Evolutionary conservation across 2,329 filamentous ascomycete species (phyloP).

Genomic region (Cadophora malorum): DNA sequence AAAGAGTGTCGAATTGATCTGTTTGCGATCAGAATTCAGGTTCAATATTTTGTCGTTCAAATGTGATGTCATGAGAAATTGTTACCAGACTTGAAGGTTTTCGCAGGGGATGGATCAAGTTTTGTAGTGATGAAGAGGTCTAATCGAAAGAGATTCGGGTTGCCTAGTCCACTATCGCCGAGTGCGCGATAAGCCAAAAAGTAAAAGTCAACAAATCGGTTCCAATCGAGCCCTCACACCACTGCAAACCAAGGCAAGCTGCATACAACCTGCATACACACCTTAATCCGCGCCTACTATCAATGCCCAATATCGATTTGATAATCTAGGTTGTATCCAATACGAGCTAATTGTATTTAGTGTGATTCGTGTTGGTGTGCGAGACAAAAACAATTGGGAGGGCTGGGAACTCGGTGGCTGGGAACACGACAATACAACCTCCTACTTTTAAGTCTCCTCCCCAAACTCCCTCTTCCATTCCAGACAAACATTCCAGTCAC

Average conservation of each 20-base stretch:
- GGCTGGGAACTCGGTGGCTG: constrained; percentile 16
- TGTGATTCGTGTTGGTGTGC: constrained; percentile 9
- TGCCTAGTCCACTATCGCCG: constrained; percentile 21
- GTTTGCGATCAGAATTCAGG: not conserved
- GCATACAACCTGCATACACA: constrained; percentile 16
- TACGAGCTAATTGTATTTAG: constrained; percentile 1
- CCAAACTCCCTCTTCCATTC: constrained; percentile 31
- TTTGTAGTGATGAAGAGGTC: not conserved
- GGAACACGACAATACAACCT: constrained; percentile 29
- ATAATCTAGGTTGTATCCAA: constrained; percentile 12
- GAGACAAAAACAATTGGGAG: constrained; percentile 11
- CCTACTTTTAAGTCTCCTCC: constrained; percentile 30
- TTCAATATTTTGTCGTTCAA: not conserved
- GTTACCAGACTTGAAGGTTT: not conserved
- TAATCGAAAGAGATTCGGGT: constrained; percentile 3
- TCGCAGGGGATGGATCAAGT: constrained; percentile 4
- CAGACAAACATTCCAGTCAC: constrained; percentile 31
- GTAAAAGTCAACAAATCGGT: constrained; percentile 17
- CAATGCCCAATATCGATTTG: constrained; percentile 13
- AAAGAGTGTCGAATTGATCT: not conserved
- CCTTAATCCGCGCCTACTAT: constrained; percentile 4
- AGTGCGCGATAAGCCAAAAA: constrained; percentile 20
- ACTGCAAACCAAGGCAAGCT: constrained; percentile 19
- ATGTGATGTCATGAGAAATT: constrained; percentile 4
- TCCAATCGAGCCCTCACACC: constrained; percentile 7